These are phyloP conservation scores for Fusarium sp. DNA, from an alignment of 2,329 filamentous ascomycete species.

Conservation along the genomic window DNA sequence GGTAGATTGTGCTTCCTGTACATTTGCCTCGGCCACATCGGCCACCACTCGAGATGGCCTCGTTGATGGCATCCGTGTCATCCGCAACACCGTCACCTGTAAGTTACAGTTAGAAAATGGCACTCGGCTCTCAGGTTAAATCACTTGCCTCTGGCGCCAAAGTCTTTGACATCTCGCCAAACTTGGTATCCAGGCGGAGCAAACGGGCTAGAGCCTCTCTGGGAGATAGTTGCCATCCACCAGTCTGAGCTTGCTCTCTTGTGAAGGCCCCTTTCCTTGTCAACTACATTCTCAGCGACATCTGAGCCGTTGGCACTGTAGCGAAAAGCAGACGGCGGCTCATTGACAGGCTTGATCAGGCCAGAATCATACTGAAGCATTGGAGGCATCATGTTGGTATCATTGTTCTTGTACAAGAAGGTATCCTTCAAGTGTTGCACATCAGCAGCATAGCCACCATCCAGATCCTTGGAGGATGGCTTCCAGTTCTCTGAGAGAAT, in stretches of 20 bases:
- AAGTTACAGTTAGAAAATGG: neutral
- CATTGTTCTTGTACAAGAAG: conserved; percentile 2
- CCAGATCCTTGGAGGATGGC: conserved; percentile 3
- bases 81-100: conserved; percentile 51
- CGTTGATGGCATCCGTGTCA: conserved; percentile 64
- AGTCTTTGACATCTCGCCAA: conserved; percentile 53
- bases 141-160: conserved; percentile 42
- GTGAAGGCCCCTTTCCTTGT: neutral
- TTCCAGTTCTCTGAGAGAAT: conserved; percentile 12
- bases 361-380: conserved; percentile 17
- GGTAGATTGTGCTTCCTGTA: conserved; percentile 44
- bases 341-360: conserved; percentile 5
- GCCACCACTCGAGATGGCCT: conserved; percentile 52
- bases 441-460: conserved; percentile 7
- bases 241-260: conserved; percentile 2
- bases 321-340: conserved; percentile 16
- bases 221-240: neutral
- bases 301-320: conserved; percentile 8
- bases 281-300: neutral
- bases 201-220: neutral
- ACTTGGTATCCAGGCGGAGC: conserved; percentile 15
- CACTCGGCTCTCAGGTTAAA: neutral
- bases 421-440: conserved; percentile 4
- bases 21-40: conserved; percentile 45
- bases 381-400: conserved; percentile 21